Conservation (phyloP, 202 grass and related monocot species). For the Schoenoplectus tabernaemontani region DNA sequence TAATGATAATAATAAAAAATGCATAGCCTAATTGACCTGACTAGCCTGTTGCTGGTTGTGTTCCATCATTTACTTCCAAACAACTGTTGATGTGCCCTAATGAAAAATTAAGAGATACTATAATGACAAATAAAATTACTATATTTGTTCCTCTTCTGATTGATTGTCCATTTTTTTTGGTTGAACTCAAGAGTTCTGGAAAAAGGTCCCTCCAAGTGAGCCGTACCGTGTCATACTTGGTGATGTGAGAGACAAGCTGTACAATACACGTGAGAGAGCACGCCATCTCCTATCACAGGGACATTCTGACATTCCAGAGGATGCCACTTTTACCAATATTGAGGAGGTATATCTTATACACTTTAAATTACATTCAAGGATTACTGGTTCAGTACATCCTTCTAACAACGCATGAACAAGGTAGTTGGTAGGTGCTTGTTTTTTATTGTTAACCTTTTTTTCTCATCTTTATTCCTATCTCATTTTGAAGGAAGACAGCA, state of each 20-base stretch:
- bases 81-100: not conserved
- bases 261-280: conserved; percentile 70
- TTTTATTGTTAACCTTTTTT: not conserved
- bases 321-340: conserved; percentile 55
- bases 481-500: conserved; percentile 21
- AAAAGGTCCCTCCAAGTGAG: conserved; percentile 77
- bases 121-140: not conserved
- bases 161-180: conserved; percentile 13
- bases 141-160: not conserved
- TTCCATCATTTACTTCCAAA: not conserved
- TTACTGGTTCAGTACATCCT: not conserved
- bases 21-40: not conserved
- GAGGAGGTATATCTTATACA: conserved; percentile 47
- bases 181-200: conserved; percentile 79
- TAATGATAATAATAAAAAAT: not conserved
- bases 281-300: conserved; percentile 81
- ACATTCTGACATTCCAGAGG: conserved; percentile 77
- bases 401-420: conserved; percentile 2
- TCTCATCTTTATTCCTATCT: not conserved
- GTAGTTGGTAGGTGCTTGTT: not conserved
- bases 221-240: conserved; percentile 86
- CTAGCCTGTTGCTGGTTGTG: not conserved
- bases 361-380: not conserved
- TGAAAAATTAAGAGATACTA: not conserved
- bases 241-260: conserved; percentile 90